Base-by-base conservation (phyloP, 495 filamentous ascomycete genomes). In the Acidiella bohemica region DNA sequence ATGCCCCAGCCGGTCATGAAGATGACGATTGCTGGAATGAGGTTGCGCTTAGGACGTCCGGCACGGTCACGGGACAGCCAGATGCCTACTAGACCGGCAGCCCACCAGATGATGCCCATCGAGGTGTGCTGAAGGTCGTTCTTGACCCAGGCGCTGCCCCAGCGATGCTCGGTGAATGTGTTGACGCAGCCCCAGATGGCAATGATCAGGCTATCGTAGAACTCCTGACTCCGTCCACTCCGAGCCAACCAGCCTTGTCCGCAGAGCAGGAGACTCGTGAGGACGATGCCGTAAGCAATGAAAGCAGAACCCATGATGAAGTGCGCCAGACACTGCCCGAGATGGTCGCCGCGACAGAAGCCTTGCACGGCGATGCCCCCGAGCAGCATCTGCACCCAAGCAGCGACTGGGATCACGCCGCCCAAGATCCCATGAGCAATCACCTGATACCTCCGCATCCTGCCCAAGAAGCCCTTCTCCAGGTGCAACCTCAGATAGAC, bases 251-350 rank as follows among this genome's bases (percentile, higher is more conserved):
- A 95, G 16, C 69, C 59, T 62, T 95, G 92, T 13, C 90, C 90
- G 24, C 87, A 81, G 9, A 94, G 67, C 21, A 96, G 69, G 11
- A 96, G 63, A 31, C 95, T 80, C 2, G 83, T 87, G 47, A 97
- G 67, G 34, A 88, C 54, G 34, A 95, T 81, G 13, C 84, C 90
- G 54, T 96, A 96, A 32, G 70, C 90, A 47, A 97, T 93, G 59
- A 97, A 96, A 2, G 88, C 87, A 43, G 79, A 81, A 14, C 90
- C 90, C 92, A 97, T 96, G 56, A 96, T 96, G 55, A 96, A 96
- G 59, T 97, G 90, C 22, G 90, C 92, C 20, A 84, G 62, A 62
- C 90, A 97, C 63, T 97, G 92, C 5, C 88, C 87, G 13, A 84
- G 53, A 57, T 96, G 90, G 36, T 96, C 90, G 18, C 67, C 86